A percentile compares a stretch with the other conserved stretches of the same genome.
phyloP scores from a whole-genome alignment of 768 basidiomycete genomes.

The Russula emetica region DNA sequence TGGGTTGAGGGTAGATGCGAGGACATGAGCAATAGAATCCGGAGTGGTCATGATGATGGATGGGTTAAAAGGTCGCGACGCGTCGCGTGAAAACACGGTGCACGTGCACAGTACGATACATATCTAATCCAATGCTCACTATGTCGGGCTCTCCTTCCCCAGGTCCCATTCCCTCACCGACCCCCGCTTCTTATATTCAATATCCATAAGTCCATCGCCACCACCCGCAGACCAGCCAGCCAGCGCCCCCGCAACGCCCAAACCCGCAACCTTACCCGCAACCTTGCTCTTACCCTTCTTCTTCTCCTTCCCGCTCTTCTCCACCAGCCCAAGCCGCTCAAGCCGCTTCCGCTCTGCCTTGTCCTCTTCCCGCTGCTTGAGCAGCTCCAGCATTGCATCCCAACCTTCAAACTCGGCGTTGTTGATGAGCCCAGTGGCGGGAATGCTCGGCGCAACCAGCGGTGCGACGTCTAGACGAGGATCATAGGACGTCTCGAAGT shows the following conservation, averaged over 20 bases:
- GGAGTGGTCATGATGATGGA: slow-evolving; percentile 29
- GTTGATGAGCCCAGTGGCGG: slow-evolving; percentile 70
- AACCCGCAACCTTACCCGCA: too few relatives aligned
- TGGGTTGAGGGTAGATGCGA: slow-evolving; percentile 68
- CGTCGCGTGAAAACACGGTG: slow-evolving; percentile 19
- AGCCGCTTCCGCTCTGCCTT: slow-evolving; percentile 77
- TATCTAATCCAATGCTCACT: neutral
- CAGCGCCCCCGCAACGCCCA: slow-evolving; percentile 33
- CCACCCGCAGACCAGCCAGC: slow-evolving; percentile 42
- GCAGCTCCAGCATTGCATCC: slow-evolving; percentile 90
- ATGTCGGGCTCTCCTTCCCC: slow-evolving; percentile 59
- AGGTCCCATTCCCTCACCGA: slow-evolving; percentile 90
- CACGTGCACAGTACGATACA: slow-evolving; percentile 7
- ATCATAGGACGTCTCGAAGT: slow-evolving; percentile 88
- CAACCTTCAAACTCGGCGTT: slow-evolving; percentile 82
- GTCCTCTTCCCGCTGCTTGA: slow-evolving; percentile 73
- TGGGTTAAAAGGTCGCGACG: slow-evolving; percentile 11
- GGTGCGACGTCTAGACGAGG: slow-evolving; percentile 84
- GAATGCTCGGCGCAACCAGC: slow-evolving; percentile 58
- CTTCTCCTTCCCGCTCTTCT: slow-evolving; percentile 43
- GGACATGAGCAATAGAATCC: slow-evolving; percentile 48
- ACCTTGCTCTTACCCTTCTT: slow-evolving; percentile 40
- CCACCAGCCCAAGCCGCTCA: slow-evolving; percentile 58
- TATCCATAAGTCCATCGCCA: slow-evolving; percentile 65
- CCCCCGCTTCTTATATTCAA: slow-evolving; percentile 83